Percentiles rank a stretch among this genome's conserved stretches.
Evolutionary conservation across 1,139 yeast genomes (phyloP).

Genomic region (Protomyces inouyei): DNA sequence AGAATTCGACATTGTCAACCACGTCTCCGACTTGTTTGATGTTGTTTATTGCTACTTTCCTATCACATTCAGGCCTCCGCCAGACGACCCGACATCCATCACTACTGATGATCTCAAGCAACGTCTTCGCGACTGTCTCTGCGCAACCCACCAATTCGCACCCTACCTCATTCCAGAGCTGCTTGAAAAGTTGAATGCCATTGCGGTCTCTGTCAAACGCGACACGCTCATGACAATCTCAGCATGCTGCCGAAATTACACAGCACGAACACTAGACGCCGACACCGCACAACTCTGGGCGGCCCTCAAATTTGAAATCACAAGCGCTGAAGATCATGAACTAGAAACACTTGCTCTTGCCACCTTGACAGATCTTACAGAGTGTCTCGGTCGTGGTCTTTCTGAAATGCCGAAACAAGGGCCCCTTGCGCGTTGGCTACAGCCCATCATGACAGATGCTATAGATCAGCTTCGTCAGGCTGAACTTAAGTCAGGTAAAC

Average conservation of each 20-base stretch:
- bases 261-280: constrained; percentile 45
- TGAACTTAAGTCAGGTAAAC: constrained; percentile 54
- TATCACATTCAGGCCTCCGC: constrained; percentile 74
- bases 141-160: constrained; percentile 62
- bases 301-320: constrained; percentile 76
- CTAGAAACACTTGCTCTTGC: constrained; percentile 46
- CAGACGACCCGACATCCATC: constrained; percentile 84
- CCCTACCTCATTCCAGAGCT: constrained; percentile 70
- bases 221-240: constrained; percentile 66
- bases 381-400: constrained; percentile 41
- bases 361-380: constrained; percentile 46
- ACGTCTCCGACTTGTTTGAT: constrained; percentile 61
- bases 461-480: constrained; percentile 50
- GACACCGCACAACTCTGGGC: constrained; percentile 80
- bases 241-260: constrained; percentile 53
- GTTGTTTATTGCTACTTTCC: constrained; percentile 93
- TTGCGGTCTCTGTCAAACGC: constrained; percentile 68
- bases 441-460: constrained; percentile 51
- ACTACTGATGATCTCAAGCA: constrained; percentile 65
- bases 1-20: constrained; percentile 43
- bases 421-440: constrained; percentile 35
- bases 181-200: constrained; percentile 77
- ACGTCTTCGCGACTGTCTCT: constrained; percentile 52
- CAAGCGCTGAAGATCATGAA: constrained; percentile 56
- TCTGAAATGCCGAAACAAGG: constrained; percentile 36